Conservation (phyloP, 805 yeast genomes). For the Hanseniaspora occidentalis region DNA sequence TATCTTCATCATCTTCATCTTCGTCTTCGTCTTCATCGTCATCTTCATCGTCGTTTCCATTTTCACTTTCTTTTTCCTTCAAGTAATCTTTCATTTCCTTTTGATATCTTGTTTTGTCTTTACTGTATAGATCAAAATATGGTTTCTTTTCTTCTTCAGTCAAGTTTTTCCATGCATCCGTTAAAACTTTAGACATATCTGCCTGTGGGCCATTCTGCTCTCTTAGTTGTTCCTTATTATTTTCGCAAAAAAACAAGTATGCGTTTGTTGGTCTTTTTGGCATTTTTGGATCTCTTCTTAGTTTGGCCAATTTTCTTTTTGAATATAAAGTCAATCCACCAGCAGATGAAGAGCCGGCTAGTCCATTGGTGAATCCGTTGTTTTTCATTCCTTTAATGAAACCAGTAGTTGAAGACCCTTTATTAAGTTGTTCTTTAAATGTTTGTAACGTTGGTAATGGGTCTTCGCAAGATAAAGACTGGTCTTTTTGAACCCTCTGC, state of each 20-base stretch:
- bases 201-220: constrained; percentile 39
- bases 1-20: constrained; percentile 13
- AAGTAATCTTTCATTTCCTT: constrained; percentile 53
- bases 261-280: constrained; percentile 91
- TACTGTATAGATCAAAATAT: constrained; percentile 62
- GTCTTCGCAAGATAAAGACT: constrained; percentile 18
- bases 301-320: constrained; percentile 16
- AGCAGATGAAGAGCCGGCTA: constrained; percentile 11
- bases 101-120: constrained; percentile 64
- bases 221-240: constrained; percentile 63
- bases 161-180: constrained; percentile 77
- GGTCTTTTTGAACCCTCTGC: constrained; percentile 30
- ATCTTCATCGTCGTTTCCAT: constrained; percentile 1
- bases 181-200: constrained; percentile 66
- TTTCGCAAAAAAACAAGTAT: constrained; percentile 74
- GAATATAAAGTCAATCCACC: constrained; percentile 13
- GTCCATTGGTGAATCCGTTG: constrained; percentile 7
- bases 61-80: constrained; percentile 9
- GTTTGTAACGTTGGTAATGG: constrained; percentile 22
- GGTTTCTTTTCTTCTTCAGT: constrained; percentile 59
- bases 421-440: constrained; percentile 15
- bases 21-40: constrained; percentile 9
- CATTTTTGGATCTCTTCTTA: constrained; percentile 61
- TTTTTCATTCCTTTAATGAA: background rate
- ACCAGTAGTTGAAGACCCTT: background rate